These are phyloP conservation scores for Nicotiana otophora DNA, from an alignment of 257 asterid species.

Conservation along the genomic window DNA sequence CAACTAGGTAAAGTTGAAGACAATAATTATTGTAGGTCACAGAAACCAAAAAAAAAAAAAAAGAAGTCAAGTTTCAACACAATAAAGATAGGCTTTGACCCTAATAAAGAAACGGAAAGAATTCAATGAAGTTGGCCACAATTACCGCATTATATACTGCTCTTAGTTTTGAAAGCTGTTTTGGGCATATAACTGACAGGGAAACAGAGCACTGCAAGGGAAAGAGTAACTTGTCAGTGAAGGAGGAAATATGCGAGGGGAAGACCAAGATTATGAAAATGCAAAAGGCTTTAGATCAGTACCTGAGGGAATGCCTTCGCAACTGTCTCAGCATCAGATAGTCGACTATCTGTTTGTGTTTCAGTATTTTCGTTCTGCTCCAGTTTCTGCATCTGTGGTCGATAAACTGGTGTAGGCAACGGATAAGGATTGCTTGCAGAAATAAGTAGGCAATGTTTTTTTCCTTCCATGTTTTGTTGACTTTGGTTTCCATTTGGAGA, in stretches of 20 bases:
- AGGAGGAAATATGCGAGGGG: background rate
- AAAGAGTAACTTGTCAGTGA: background rate
- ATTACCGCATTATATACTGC: slow-evolving; percentile 79
- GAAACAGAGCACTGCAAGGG: slow-evolving; percentile 75
- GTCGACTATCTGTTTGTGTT: slow-evolving; percentile 49
- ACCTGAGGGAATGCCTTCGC: slow-evolving; percentile 91
- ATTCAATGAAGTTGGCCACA: slow-evolving; percentile 4
- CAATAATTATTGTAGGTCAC: background rate
- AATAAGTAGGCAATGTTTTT: slow-evolving; percentile 80
- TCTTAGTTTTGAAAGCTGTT: slow-evolving; percentile 80
- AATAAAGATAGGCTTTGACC: background rate
- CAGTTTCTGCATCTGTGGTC: slow-evolving; percentile 50
- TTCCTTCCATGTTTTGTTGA: slow-evolving; percentile 61
- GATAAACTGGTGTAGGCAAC: slow-evolving; percentile 77
- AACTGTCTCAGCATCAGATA: slow-evolving; percentile 79
- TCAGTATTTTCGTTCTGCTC: slow-evolving; percentile 58
- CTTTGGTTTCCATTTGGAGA: slow-evolving; percentile 49
- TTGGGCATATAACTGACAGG: slow-evolving; percentile 88
- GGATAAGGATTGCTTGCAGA: slow-evolving; percentile 96
- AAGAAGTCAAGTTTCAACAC: background rate
- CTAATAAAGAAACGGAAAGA: slow-evolving; percentile 1
- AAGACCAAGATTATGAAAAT: background rate
- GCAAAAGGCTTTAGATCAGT: slow-evolving; percentile 8
- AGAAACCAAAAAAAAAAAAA: background rate
- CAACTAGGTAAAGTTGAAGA: slow-evolving; percentile 1